Conservation (phyloP, 352 stramenopile genomes). For the Pythium aphanidermatum region DNA sequence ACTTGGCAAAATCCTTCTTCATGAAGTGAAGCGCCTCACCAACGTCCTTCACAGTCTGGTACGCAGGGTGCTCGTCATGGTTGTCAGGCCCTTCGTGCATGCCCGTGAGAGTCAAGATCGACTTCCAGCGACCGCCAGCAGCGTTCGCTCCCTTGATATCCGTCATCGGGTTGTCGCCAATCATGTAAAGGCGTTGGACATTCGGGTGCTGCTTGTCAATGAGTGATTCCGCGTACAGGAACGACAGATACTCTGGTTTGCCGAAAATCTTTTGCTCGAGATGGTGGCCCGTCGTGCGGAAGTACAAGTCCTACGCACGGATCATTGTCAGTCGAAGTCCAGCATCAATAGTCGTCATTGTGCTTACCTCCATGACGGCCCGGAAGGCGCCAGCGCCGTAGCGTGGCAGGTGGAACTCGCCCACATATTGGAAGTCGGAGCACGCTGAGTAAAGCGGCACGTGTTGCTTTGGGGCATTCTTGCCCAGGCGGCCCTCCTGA, state of each 20-base stretch:
- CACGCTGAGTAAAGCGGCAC: conserved; percentile 81
- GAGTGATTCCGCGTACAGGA: conserved; percentile 66
- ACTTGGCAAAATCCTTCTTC: conserved; percentile 56
- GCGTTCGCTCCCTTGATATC: conserved; percentile 79
- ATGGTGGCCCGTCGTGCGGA: conserved; percentile 70
- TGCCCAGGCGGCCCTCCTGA: conserved; percentile 43
- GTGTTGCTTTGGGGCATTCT: conserved; percentile 37
- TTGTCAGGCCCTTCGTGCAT: conserved; percentile 74
- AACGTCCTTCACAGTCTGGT: conserved; percentile 72
- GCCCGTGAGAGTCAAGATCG: conserved; percentile 75
- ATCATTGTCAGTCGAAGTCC: no score
- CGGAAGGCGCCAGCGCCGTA: conserved; percentile 80
- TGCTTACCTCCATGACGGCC: conserved; percentile 59
- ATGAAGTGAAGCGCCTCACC: conserved; percentile 65
- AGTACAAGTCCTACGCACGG: conserved; percentile 62
- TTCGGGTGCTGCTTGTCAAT: conserved; percentile 62
- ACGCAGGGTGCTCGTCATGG: conserved; percentile 53
- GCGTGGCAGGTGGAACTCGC: conserved; percentile 75
- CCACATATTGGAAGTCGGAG: conserved; percentile 86
- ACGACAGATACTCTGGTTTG: conserved; percentile 75
- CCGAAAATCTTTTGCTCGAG: conserved; percentile 70
- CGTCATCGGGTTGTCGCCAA: conserved; percentile 79
- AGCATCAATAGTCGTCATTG: no score
- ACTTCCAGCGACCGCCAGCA: conserved; percentile 72
- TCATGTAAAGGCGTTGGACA: conserved; percentile 80